Evolutionary conservation across 1,284 basidiomycete genomes (phyloP), one percentile per base, ranked within the genome.

Genomic region (Puccinia hordei): DNA sequence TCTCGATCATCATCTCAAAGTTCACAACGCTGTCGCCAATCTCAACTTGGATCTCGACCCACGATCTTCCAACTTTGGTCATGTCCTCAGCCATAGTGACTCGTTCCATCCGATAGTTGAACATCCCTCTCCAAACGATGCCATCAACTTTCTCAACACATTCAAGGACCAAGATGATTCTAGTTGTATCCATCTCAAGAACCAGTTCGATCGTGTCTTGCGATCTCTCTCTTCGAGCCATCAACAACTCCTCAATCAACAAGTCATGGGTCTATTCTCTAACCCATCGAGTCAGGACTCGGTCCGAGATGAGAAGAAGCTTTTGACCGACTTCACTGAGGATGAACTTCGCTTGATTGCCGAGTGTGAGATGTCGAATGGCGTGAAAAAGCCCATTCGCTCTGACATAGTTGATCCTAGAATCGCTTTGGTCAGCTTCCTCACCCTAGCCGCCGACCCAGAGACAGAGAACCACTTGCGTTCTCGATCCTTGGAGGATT

Each of bases 31-130:
- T n/a, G n/a, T n/a, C n/a, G n/a, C n/a, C 22, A 93, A 97, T 84
- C 94, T 91, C 63, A 91, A 95, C 86, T 89, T 95, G 86, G 95
- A 96, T 85, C 87, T 82, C 19, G 30, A 55, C 51, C 75, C 75
- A n/a, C n/a, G n/a, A n/a, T n/a, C n/a, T n/a, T n/a, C n/a, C n/a
- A n/a, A n/a, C n/a, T n/a, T n/a, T n/a, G n/a, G n/a, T 30, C 75
- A 68, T 10, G 57, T 68, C 63, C 30, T 68, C 41, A 77, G 75
- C 49, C 65, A 68, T 35, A 66, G 61, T 22, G 75, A 77, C 24
- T 77, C 75, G 2, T 77, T 77, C 33, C 75, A 68, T 57, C 61
- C 61, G n/a, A 33, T 77, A n/a, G n/a, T n/a, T n/a, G n/a, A n/a
- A n/a, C 19, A 13, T 30, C 66, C 66, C 44, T 49, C 66, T 24